These are phyloP conservation scores for Boletellus sp. DNA, from an alignment of 768 basidiomycete species.

Conservation along the genomic window DNA sequence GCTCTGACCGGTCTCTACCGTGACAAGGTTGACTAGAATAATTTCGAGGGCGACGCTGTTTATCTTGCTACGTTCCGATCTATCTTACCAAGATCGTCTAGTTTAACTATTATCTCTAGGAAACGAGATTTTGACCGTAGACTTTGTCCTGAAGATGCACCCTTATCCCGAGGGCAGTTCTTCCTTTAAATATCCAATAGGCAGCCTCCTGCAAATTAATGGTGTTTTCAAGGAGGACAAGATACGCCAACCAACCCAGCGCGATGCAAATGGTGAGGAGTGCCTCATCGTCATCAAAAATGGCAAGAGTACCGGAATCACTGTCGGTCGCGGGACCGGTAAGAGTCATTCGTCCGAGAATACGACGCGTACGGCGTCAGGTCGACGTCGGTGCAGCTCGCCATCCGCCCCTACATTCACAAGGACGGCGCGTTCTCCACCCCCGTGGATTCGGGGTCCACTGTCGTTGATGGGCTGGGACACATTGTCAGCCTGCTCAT, in stretches of 20 bases:
- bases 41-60: background rate
- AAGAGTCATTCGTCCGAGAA: background rate
- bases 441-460: background rate
- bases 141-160: too few species aligned
- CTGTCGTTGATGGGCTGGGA: background rate
- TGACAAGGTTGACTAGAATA: background rate
- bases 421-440: background rate
- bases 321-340: background rate
- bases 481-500: background rate
- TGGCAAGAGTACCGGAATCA: background rate
- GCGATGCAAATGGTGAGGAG: background rate
- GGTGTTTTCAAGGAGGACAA: background rate
- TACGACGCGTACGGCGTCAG: background rate
- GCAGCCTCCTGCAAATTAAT: background rate
- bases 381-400: background rate
- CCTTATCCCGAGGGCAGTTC: background rate
- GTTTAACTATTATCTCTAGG: background rate
- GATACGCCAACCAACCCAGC: background rate
- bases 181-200: background rate
- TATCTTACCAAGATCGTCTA: background rate
- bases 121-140: background rate
- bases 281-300: background rate
- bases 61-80: background rate
- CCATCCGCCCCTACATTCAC: background rate
- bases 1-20: background rate